A percentile compares a stretch with the other conserved stretches of the same genome.
Conservation (phyloP, 345 rosid genomes). For the Salix purpurea region DNA sequence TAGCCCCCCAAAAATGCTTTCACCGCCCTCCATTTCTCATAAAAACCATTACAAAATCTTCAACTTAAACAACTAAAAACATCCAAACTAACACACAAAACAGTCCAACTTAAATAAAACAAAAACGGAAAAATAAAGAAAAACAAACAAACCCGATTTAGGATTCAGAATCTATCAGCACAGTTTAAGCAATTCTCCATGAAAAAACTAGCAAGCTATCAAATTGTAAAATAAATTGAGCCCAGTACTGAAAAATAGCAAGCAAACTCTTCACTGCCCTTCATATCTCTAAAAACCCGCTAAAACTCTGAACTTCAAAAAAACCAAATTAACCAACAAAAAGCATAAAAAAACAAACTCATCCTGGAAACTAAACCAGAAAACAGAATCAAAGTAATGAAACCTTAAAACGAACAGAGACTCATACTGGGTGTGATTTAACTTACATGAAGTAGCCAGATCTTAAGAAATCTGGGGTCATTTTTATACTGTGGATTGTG, state of each 20-base stretch:
- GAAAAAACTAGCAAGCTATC: neutral
- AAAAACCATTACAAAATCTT: neutral
- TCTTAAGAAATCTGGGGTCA: conserved; percentile 87
- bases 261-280: neutral
- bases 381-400: neutral
- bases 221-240: neutral
- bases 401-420: neutral
- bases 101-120: neutral
- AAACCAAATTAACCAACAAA: neutral
- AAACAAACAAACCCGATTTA: neutral
- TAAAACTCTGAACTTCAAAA: neutral
- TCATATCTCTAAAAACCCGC: neutral
- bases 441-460: conserved; percentile 85
- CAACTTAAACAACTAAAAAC: neutral
- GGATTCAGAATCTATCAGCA: neutral
- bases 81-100: neutral
- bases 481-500: conserved; percentile 50
- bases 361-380: neutral
- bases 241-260: neutral
- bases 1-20: neutral
- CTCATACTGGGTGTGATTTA: neutral
- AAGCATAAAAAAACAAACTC: neutral
- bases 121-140: neutral
- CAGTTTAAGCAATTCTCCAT: neutral
- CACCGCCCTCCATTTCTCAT: neutral